Conservation (phyloP, 2,329 filamentous ascomycete species). For the Cordyceps sp. region DNA sequence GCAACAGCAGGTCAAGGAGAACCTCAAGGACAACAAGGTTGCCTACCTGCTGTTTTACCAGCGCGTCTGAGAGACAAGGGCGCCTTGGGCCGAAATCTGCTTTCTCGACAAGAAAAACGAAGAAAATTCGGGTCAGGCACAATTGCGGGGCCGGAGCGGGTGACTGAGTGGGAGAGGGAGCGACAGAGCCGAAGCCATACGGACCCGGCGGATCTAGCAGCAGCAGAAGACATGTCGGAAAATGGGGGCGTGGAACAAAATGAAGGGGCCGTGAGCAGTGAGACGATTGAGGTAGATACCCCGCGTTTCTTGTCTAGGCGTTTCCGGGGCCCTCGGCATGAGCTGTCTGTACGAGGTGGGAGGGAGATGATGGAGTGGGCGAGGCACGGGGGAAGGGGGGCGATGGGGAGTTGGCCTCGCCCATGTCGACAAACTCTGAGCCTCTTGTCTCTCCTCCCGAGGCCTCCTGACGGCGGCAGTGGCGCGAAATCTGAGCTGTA, state of each 20-base stretch:
- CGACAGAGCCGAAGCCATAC: not conserved
- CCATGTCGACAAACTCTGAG: too few species aligned
- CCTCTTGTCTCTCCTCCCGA: too few species aligned
- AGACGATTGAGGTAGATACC: constrained; percentile 6
- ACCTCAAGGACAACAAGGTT: constrained; percentile 83
- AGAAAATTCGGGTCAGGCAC: too few species aligned
- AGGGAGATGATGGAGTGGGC: too few species aligned
- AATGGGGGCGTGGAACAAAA: not conserved
- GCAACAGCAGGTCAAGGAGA: constrained; percentile 38
- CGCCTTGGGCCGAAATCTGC: too few species aligned
- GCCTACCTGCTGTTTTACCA: constrained; percentile 96
- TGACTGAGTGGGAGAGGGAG: not conserved
- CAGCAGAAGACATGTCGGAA: not conserved
- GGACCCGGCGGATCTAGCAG: too few species aligned
- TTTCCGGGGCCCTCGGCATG: constrained; percentile 13
- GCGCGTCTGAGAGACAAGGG: constrained; percentile 35
- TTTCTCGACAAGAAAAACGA: too few species aligned
- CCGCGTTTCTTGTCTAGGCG: constrained; percentile 10
- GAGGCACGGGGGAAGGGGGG: not conserved
- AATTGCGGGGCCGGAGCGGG: too few species aligned
- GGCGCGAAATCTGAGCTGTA: too few species aligned
- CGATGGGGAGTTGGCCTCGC: not conserved
- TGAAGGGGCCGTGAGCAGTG: constrained; percentile 5
- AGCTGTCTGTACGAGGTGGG: too few species aligned
- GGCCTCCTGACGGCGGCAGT: too few species aligned